phyloP scores from a whole-genome alignment of 1,139 yeast species.

The Suhomyces taliae region DNA sequence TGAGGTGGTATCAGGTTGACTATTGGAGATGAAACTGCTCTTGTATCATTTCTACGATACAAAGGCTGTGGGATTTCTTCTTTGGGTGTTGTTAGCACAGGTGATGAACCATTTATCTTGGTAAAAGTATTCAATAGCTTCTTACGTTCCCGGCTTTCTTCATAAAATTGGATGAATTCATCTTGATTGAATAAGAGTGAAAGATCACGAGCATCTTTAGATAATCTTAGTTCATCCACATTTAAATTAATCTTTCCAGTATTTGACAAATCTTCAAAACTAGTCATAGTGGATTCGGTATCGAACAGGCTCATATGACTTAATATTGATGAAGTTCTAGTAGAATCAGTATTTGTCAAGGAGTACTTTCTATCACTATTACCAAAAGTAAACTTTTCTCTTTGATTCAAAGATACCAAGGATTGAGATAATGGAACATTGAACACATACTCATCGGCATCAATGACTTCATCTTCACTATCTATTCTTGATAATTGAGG shows the following conservation, averaged over 20 bases:
- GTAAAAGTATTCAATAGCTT: slow-evolving; percentile 27
- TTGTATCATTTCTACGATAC: background rate
- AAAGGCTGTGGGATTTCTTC: background rate
- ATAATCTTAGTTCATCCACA: slow-evolving; percentile 24
- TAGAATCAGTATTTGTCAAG: slow-evolving; percentile 32
- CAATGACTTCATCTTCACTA: slow-evolving; percentile 51
- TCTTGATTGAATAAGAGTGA: slow-evolving; percentile 38
- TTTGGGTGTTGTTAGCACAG: slow-evolving; percentile 2
- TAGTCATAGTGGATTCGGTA: slow-evolving; percentile 17
- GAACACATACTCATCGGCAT: slow-evolving; percentile 53
- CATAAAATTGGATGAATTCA: slow-evolving; percentile 36
- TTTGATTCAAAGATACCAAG: slow-evolving; percentile 26
- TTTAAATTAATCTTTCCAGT: slow-evolving; percentile 7
- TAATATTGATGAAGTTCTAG: slow-evolving; percentile 47
- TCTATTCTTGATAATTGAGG: slow-evolving; percentile 15
- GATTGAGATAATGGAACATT: slow-evolving; percentile 68
- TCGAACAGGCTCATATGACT: slow-evolving; percentile 26
- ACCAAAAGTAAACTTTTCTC: slow-evolving; percentile 26
- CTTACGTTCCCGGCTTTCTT: slow-evolving; percentile 40
- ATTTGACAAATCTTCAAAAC: slow-evolving; percentile 13
- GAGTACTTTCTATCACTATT: slow-evolving; percentile 22
- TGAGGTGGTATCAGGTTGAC: background rate
- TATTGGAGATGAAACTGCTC: slow-evolving; percentile 10
- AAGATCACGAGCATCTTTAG: slow-evolving; percentile 52
- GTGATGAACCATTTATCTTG: slow-evolving; percentile 16